Evolutionary conservation across 768 basidiomycete genomes (phyloP).

Genomic region (Cystobasidiopsis lactophilus): DNA sequence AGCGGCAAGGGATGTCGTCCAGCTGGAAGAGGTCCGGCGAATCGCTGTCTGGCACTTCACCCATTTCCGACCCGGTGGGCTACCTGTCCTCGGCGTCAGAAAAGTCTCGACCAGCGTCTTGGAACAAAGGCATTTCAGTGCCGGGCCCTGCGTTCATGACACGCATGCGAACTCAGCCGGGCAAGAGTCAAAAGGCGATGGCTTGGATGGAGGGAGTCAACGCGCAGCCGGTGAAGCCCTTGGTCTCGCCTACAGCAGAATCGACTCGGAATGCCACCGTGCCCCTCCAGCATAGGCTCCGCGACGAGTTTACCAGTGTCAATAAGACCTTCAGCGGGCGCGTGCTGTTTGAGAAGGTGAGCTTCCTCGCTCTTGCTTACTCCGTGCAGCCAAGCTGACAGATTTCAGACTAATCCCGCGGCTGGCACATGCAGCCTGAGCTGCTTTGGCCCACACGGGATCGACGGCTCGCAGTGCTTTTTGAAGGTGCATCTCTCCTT

Average conservation of each 20-base stretch:
- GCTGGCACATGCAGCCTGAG: conserved; percentile 2
- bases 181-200: not conserved
- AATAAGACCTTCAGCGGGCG: conserved; percentile 2
- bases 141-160: not conserved
- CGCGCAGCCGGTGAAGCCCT: not conserved
- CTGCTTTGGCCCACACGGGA: conserved; percentile 6
- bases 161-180: not conserved
- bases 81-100: not conserved
- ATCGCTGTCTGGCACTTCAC: not conserved
- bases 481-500: conserved; percentile 5
- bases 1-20: no score
- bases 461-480: conserved; percentile 1
- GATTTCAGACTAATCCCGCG: not conserved
- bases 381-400: not conserved
- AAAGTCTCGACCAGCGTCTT: not conserved
- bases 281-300: not conserved
- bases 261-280: not conserved
- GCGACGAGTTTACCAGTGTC: conserved; percentile 7
- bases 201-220: not conserved
- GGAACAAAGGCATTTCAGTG: not conserved
- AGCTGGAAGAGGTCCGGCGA: not conserved
- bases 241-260: not conserved
- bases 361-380: not conserved
- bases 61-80: not conserved
- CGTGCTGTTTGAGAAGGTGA: conserved; percentile 11